A percentile compares a stretch with the other conserved stretches of the same genome.
phyloP scores from a whole-genome alignment of 495 filamentous ascomycete genomes.

The Entonaema liquescens region DNA sequence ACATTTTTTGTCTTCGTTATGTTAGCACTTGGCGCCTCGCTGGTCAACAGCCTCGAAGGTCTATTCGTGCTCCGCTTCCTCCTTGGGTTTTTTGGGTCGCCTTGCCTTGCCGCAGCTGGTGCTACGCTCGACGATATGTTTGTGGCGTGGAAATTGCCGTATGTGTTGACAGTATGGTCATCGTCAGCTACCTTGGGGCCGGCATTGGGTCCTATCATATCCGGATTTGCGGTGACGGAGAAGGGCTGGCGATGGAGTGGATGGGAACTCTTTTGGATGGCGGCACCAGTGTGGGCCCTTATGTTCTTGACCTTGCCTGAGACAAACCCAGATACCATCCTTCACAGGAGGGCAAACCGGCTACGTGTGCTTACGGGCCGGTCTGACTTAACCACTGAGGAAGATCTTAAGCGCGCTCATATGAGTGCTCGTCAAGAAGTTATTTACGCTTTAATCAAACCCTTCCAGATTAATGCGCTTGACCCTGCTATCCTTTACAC shows the following conservation, averaged over 20 bases:
- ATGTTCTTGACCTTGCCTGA: slow-evolving; percentile 56
- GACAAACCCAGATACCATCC: slow-evolving; percentile 58
- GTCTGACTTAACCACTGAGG: slow-evolving; percentile 54
- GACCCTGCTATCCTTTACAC: slow-evolving; percentile 71
- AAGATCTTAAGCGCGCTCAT: slow-evolving; percentile 62
- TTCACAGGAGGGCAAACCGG: slow-evolving; percentile 49
- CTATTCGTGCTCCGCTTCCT: slow-evolving; percentile 78
- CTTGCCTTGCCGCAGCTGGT: slow-evolving; percentile 82
- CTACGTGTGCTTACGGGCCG: slow-evolving; percentile 55
- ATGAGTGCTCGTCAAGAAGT: slow-evolving; percentile 55
- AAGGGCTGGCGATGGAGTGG: slow-evolving; percentile 62
- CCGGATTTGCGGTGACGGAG: slow-evolving; percentile 62
- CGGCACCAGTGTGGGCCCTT: slow-evolving; percentile 54
- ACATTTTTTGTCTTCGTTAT: slow-evolving; percentile 75
- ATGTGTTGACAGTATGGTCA: slow-evolving; percentile 70
- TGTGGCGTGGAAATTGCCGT: slow-evolving; percentile 71
- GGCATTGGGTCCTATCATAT: slow-evolving; percentile 65
- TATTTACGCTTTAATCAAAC: slow-evolving; percentile 67
- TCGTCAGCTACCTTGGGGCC: slow-evolving; percentile 47
- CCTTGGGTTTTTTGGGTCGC: slow-evolving; percentile 75
- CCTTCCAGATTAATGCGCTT: slow-evolving; percentile 66
- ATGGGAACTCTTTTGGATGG: slow-evolving; percentile 63
- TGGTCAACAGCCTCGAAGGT: slow-evolving; percentile 74
- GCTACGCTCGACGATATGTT: slow-evolving; percentile 85
- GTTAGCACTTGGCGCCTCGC: slow-evolving; percentile 76